Evolutionary conservation across 148 eudicot genomes (phyloP).

Genomic region (Hydrangea macrophylla): DNA sequence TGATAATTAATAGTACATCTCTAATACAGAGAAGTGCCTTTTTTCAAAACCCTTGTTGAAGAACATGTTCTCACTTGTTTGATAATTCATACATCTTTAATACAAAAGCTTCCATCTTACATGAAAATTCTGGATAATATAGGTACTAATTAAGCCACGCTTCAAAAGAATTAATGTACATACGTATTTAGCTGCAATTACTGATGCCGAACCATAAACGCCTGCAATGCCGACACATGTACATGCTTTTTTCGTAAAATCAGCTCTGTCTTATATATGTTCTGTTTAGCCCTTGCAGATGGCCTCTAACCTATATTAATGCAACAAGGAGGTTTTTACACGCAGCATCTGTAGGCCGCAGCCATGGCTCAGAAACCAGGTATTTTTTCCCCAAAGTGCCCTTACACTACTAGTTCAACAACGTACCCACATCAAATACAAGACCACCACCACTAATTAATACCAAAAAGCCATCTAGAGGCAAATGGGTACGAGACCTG

Average conservation of each 20-base stretch:
- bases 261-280: background rate
- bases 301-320: conserved; percentile 77
- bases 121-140: conserved; percentile 15
- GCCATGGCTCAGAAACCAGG: conserved; percentile 71
- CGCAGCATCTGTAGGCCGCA: conserved; percentile 82
- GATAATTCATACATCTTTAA: too few species aligned
- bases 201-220: conserved; percentile 96
- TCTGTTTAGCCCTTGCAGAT: conserved; percentile 44
- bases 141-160: conserved; percentile 96
- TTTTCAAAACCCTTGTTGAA: too few species aligned
- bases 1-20: too few species aligned
- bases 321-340: conserved; percentile 83
- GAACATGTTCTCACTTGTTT: too few species aligned
- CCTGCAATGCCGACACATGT: conserved; percentile 75
- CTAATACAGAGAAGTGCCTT: too few species aligned
- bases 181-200: conserved; percentile 98
- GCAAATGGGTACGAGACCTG: conserved; percentile 51
- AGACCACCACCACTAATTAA: conserved; percentile 39
- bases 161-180: conserved; percentile 94
- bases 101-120: too few species aligned
- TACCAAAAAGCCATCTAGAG: conserved; percentile 53
- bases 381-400: conserved; percentile 64
- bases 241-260: background rate
- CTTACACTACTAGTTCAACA: conserved; percentile 46
- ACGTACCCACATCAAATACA: conserved; percentile 59